phyloP scores from a whole-genome alignment of 2,329 filamentous ascomycete species.

The Cladosporium sp. region DNA sequence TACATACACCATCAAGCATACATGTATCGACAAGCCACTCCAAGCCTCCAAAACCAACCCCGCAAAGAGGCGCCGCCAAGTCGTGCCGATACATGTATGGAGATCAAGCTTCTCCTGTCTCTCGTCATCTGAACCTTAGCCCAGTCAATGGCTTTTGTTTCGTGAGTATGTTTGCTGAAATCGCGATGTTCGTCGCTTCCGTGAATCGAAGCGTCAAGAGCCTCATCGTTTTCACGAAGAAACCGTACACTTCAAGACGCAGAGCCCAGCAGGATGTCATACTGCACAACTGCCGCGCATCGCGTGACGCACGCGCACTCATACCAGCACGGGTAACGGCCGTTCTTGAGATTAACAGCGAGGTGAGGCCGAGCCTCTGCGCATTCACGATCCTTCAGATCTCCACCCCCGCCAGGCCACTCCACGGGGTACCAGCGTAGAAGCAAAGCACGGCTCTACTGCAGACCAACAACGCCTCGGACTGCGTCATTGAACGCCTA shows the following conservation, averaged over 20 bases:
- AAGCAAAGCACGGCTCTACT: neutral
- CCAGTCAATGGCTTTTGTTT: neutral
- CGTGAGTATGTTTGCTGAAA: neutral
- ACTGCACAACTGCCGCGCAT: too few relatives aligned
- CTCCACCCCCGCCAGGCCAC: neutral
- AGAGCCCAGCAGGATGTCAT: too few relatives aligned
- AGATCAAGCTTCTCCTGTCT: neutral
- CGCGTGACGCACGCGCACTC: too few relatives aligned
- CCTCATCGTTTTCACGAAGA: too few relatives aligned
- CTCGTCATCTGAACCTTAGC: neutral
- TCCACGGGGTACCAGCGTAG: conserved; percentile 3
- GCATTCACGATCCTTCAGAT: neutral
- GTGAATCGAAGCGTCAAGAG: too few relatives aligned
- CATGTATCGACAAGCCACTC: too few relatives aligned
- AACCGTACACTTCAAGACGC: too few relatives aligned
- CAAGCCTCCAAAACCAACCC: neutral
- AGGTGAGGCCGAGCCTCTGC: conserved; percentile 6
- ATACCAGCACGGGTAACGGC: neutral
- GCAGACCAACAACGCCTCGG: neutral
- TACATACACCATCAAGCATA: neutral
- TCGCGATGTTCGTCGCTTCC: neutral
- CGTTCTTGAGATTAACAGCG: conserved; percentile 3
- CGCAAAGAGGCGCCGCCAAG: neutral
- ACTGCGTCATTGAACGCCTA: neutral
- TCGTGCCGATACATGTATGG: neutral